Evolutionary conservation across 2,329 filamentous ascomycete species (phyloP), one percentile per base, ranked within the genome.

Genomic region (Diplodia scrobiculata): DNA sequence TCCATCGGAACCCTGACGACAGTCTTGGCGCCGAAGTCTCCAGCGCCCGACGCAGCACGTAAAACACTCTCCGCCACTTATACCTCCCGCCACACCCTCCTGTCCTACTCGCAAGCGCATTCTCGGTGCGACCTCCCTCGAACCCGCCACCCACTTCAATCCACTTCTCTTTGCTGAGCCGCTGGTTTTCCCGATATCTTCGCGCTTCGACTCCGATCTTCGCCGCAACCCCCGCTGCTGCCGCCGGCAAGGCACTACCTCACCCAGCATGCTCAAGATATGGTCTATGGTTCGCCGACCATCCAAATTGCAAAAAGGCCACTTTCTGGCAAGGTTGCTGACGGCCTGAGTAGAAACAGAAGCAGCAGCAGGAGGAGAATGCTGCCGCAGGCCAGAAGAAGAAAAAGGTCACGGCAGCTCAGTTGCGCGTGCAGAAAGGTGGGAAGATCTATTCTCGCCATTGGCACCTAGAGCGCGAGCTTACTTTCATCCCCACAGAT

Each of bases 371-470:
- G 81, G 91, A 96, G 81, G 93, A 91, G 74, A 91, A 93, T 71
- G 91, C 93, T 74, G 92, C 91, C 67, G 89, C 87, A 52, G 86
- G 83, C 0, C 89, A 88, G 17, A 97, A 92, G 83, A 98, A 97
- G 86, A 98, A 97, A 87, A 98, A 97, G 84, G 93, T 99, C 70
- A 98, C 95, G 25, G 92, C 95, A 19, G 95, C 95, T 65, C 93
- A 98, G 81, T 83, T 98, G 69, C 90, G 95, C 68, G 92, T 97
- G 68, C 95, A 98, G 80, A 96, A 97, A 86, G 95, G 94, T 96
- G 81, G 65, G 76, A 73, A n/a, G 36, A 45, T 27, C n/a, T 36
- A 6, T 2, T 5, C 19, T 17, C 13, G n/a, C 10, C 21, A n/a
- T 14, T 2, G 19, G 10, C 11, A 21, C 32, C 45, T 41, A 21